A percentile compares a stretch with the other conserved stretches of the same genome.
Evolutionary conservation across 176 grass and related monocot genomes (phyloP).

Genomic region (Ensete glaucum): DNA sequence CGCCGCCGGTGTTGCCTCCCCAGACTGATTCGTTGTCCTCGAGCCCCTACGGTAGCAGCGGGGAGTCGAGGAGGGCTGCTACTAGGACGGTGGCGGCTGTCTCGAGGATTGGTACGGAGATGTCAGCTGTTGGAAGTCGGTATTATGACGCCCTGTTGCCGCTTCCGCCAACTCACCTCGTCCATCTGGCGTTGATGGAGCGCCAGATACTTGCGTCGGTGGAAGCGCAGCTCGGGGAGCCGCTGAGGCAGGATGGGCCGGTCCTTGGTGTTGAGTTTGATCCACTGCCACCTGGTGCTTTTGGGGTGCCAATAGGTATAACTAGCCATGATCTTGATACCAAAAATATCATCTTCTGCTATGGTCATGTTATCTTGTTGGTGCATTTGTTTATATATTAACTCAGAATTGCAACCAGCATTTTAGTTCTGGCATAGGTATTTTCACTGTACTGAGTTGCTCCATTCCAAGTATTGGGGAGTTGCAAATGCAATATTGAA

Average conservation of each 20-base stretch:
- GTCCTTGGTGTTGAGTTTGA: slow-evolving; percentile 74
- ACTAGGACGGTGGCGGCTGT: slow-evolving; percentile 19
- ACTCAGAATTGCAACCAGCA: too few species aligned
- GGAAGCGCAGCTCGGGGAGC: slow-evolving; percentile 54
- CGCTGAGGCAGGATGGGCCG: slow-evolving; percentile 74
- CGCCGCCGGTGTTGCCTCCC: slow-evolving; percentile 22
- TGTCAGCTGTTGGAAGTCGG: slow-evolving; percentile 30
- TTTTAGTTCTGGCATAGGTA: background rate
- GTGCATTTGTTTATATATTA: background rate
- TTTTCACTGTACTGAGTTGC: background rate
- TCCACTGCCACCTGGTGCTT: slow-evolving; percentile 79
- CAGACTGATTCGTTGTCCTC: slow-evolving; percentile 28
- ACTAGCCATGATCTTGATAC: background rate
- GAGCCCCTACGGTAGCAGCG: slow-evolving; percentile 4
- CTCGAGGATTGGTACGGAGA: slow-evolving; percentile 35
- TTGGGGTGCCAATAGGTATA: slow-evolving; percentile 80
- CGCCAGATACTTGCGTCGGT: slow-evolving; percentile 38
- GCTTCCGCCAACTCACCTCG: slow-evolving; percentile 15
- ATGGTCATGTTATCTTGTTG: background rate
- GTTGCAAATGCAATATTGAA: too few species aligned
- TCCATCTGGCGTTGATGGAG: slow-evolving; percentile 35
- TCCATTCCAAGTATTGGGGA: background rate
- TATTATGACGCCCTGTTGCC: slow-evolving; percentile 57
- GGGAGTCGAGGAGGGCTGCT: slow-evolving; percentile 18
- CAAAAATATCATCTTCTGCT: slow-evolving; percentile 3